phyloP scores from a whole-genome alignment of 441 rosid species.

The Gossypium gossypioides region DNA sequence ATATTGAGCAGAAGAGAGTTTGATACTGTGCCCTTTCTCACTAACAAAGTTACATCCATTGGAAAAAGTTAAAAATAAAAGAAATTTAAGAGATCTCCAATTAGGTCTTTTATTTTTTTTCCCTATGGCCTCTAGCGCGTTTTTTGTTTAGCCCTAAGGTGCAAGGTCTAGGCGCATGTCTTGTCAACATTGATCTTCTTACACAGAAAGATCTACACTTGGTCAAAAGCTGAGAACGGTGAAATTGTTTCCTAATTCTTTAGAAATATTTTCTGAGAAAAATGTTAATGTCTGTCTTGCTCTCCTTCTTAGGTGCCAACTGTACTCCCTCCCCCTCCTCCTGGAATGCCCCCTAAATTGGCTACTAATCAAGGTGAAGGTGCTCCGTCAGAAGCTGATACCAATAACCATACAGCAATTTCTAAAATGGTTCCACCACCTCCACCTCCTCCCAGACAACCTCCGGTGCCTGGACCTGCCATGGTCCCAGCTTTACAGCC shows the following conservation, averaged over 20 bases:
- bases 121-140: no score
- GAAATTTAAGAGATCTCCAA: no score
- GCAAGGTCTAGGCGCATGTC: no score
- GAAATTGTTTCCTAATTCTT: neutral
- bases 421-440: conserved; percentile 60
- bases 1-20: no score
- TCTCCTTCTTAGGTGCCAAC: conserved; percentile 31
- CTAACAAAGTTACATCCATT: no score
- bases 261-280: neutral
- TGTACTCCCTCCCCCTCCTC: conserved; percentile 50
- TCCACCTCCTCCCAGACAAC: conserved; percentile 67
- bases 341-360: conserved; percentile 39
- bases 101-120: no score
- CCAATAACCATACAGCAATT: conserved; percentile 28
- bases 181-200: neutral
- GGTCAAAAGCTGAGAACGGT: neutral
- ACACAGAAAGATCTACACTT: neutral
- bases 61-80: no score
- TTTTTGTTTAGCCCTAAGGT: no score
- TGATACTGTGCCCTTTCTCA: no score
- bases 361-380: conserved; percentile 41
- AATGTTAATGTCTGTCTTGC: neutral
- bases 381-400: conserved; percentile 34
- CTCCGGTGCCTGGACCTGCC: conserved; percentile 39
- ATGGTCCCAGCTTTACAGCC: conserved; percentile 36